Conservation (phyloP, 2,329 filamentous ascomycete species). For the Cladosporium sp. region DNA sequence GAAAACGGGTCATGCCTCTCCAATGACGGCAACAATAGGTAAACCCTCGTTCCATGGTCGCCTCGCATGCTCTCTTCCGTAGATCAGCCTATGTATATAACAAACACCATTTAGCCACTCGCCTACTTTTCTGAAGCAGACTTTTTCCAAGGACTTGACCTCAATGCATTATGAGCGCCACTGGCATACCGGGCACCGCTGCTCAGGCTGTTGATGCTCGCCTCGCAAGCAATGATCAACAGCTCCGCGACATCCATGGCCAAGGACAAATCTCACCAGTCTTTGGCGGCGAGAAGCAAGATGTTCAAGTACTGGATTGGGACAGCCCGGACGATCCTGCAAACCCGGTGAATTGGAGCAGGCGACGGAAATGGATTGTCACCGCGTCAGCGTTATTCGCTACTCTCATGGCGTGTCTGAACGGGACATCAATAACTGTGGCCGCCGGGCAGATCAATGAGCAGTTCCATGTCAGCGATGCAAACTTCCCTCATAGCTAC, state of each 20-base stretch:
- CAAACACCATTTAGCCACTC: not conserved
- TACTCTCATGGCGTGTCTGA: constrained; percentile 36
- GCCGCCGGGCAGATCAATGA: constrained; percentile 36
- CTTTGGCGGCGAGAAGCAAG: constrained; percentile 20
- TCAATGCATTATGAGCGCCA: constrained; percentile 14
- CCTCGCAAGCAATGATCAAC: constrained; percentile 11
- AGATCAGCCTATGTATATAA: constrained; percentile 9
- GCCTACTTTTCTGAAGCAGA: not conserved
- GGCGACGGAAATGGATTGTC: constrained; percentile 36
- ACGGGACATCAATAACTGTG: constrained; percentile 41
- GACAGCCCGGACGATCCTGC: constrained; percentile 49
- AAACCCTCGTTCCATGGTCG: constrained; percentile 14
- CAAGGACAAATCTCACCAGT: not conserved
- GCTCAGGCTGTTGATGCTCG: constrained; percentile 11
- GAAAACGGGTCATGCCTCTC: constrained; percentile 8
- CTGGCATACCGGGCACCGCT: constrained; percentile 1
- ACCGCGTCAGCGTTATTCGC: constrained; percentile 35
- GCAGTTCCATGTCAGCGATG: constrained; percentile 38
- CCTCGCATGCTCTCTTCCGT: constrained; percentile 3
- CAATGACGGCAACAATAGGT: constrained; percentile 12
- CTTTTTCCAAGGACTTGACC: not conserved
- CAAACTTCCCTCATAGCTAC: constrained; percentile 41
- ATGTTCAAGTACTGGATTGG: constrained; percentile 46
- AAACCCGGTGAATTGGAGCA: constrained; percentile 39
- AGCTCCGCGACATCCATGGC: constrained; percentile 16